Percentiles rank a stretch among this genome's conserved stretches.
Evolutionary conservation across 2,329 filamentous ascomycete species (phyloP).

Genomic region (Exophiala phaeomuriformis): DNA sequence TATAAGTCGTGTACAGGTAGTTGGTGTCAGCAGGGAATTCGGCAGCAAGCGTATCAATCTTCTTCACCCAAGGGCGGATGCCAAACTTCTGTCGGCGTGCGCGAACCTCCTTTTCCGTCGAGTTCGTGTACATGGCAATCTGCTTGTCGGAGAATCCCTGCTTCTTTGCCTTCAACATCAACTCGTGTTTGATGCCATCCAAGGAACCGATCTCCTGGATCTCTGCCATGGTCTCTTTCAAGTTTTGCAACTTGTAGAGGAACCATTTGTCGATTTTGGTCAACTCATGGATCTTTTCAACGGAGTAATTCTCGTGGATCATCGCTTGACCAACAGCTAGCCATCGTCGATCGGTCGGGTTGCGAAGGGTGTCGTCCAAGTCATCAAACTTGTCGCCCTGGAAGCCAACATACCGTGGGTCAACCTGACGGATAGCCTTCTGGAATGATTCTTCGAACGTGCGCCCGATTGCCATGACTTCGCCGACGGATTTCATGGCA

Average conservation of each 20-base stretch:
- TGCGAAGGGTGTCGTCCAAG: constrained; percentile 78
- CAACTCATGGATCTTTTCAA: constrained; percentile 83
- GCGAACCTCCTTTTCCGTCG: constrained; percentile 83
- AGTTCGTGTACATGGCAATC: constrained; percentile 77
- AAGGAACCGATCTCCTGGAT: constrained; percentile 78
- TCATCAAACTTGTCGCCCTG: constrained; percentile 93
- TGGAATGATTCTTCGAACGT: constrained; percentile 99
- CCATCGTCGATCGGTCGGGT: constrained; percentile 95
- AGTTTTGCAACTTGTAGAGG: constrained; percentile 94
- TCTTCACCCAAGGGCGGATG: constrained; percentile 94
- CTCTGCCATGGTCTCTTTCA: constrained; percentile 82
- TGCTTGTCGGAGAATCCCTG: constrained; percentile 95
- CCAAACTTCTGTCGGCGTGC: constrained; percentile 76
- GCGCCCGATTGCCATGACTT: constrained; percentile 98
- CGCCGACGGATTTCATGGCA: constrained; percentile 97
- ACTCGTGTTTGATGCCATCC: constrained; percentile 77
- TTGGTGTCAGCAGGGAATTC: constrained; percentile 94
- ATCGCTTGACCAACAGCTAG: constrained; percentile 95
- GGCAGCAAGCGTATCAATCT: constrained; percentile 92
- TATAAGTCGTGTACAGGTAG: constrained; percentile 97
- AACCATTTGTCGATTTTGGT: constrained; percentile 99
- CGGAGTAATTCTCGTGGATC: constrained; percentile 91
- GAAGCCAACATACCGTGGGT: constrained; percentile 85
- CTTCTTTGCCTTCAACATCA: constrained; percentile 89
- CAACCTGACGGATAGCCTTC: constrained; percentile 95